phyloP scores from a whole-genome alignment of 1,284 basidiomycete species.

The Cerrena zonata region DNA sequence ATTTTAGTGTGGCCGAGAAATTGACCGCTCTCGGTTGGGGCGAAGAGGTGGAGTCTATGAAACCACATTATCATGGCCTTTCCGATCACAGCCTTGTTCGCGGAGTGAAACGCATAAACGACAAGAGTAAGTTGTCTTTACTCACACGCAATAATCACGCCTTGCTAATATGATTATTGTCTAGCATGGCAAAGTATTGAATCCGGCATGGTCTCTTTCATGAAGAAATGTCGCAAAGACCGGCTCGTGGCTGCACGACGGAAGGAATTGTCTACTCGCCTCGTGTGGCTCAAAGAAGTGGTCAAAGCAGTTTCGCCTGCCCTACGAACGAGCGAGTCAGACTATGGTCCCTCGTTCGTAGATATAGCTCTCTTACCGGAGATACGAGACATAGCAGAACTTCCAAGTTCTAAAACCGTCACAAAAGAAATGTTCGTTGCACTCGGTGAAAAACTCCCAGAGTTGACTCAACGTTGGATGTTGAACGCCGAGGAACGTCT shows the following conservation, averaged over 20 bases:
- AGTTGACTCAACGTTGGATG: not conserved
- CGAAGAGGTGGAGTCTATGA: conserved; percentile 4
- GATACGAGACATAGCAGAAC: conserved; percentile 1
- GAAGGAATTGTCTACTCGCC: not conserved
- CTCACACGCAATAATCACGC: not conserved
- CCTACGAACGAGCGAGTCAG: not conserved
- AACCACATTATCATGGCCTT: not conserved
- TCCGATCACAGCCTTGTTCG: conserved; percentile 2
- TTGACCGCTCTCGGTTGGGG: conserved; percentile 4
- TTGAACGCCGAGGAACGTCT: not conserved
- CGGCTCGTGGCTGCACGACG: not conserved
- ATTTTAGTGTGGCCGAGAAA: conserved; percentile 2
- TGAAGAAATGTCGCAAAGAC: conserved; percentile 1
- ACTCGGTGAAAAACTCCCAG: not conserved
- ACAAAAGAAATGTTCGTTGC: not conserved
- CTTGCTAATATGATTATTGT: not conserved
- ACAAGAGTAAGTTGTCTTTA: conserved; percentile 5
- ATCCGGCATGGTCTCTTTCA: not conserved
- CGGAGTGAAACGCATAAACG: conserved; percentile 1
- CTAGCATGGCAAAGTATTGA: conserved; percentile 4
- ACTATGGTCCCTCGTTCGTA: conserved; percentile 3
- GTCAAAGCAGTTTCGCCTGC: not conserved
- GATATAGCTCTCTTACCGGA: conserved; percentile 6
- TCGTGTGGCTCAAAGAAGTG: not conserved
- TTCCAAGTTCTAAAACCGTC: not conserved